Base-by-base conservation (phyloP, 1,284 basidiomycete species). In the Austroboletus novae-zelandiae region DNA sequence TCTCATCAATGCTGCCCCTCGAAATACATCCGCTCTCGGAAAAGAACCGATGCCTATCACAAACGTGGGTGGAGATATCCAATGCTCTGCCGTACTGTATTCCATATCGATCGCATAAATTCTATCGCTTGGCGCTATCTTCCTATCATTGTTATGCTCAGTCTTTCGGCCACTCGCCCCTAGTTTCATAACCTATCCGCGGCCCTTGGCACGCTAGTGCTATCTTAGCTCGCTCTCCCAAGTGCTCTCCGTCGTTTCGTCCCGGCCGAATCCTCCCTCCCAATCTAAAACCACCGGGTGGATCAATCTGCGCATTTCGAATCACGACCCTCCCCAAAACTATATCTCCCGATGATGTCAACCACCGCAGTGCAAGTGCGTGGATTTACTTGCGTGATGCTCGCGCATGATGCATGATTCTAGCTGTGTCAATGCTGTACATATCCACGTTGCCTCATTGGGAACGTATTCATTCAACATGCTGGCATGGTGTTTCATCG, bases 31-130 rank as follows among this genome's bases (percentile, higher is more conserved):
- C 30, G 36, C 37, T 30, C 20, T 59, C 40, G 27, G 47, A 58
- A 60, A 55, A 29, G 54, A 57, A 48, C 32, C 23, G 14, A 25
- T 23, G 40, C 15, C 17, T 40, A 30, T 39, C 51, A 51, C 47
- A 47, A 57, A 61, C 48, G 59, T 61, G 56, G 58, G 58, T 60
- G 20, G 43, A 46, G 34, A 40, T 41, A 37, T 32, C n/a, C 35
- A 35, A 20, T n/a, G 17, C 5, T 18, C 35, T 36, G 13, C 23
- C 35, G 17, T 46, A 5, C 20, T 5, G 20, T 23, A 30, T 29
- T 48, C 40, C 43, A 40, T 45, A 57, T 39, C 43, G 34, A 40
- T 42, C 45, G 40, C 58, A 45, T 47, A 25, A 40, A 60, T 30
- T 34, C 31, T 44, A 46, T 55, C 51, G 15, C 43, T 42, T 47